These are phyloP conservation scores for Trebouxia sp. DNA, from an alignment of 139 green algal genomes.

Conservation along the genomic window DNA sequence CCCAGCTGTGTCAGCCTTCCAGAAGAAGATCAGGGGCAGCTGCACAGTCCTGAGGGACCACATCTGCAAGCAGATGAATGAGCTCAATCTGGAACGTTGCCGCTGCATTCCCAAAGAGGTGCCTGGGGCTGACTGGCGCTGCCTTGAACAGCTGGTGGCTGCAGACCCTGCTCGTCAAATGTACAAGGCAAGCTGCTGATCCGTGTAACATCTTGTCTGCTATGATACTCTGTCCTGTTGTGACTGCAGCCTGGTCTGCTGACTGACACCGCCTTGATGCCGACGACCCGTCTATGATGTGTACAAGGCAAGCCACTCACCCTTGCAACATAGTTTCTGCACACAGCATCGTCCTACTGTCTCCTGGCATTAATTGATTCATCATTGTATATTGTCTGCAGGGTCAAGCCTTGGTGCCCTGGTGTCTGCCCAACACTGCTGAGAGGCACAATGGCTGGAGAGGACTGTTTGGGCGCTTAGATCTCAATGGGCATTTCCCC, in stretches of 20 bases:
- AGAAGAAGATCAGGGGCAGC: constrained; percentile 73
- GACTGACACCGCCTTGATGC: too few species aligned
- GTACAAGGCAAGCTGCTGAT: constrained; percentile 61
- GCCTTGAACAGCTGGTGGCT: constrained; percentile 78
- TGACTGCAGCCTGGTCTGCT: background rate
- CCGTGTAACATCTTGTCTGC: too few species aligned
- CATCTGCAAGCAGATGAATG: constrained; percentile 96
- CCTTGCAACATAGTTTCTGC: too few species aligned
- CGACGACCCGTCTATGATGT: too few species aligned
- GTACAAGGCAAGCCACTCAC: too few species aligned
- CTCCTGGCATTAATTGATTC: background rate
- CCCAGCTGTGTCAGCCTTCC: constrained; percentile 73
- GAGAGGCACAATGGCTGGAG: constrained; percentile 96
- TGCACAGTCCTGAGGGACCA: constrained; percentile 75
- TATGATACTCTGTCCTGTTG: too few species aligned
- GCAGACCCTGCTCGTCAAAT: constrained; percentile 64
- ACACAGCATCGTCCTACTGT: background rate
- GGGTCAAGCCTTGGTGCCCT: constrained; percentile 88
- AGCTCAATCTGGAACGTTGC: constrained; percentile 94
- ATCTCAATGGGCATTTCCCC: constrained; percentile 94
- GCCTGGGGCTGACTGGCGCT: constrained; percentile 93
- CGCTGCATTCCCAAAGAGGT: constrained; percentile 89
- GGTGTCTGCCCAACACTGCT: constrained; percentile 96
- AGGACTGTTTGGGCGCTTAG: constrained; percentile 92
- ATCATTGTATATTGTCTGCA: constrained; percentile 41